Conservation (phyloP, 202 grass and related monocot genomes). For the Tripidium arundinaceum region DNA sequence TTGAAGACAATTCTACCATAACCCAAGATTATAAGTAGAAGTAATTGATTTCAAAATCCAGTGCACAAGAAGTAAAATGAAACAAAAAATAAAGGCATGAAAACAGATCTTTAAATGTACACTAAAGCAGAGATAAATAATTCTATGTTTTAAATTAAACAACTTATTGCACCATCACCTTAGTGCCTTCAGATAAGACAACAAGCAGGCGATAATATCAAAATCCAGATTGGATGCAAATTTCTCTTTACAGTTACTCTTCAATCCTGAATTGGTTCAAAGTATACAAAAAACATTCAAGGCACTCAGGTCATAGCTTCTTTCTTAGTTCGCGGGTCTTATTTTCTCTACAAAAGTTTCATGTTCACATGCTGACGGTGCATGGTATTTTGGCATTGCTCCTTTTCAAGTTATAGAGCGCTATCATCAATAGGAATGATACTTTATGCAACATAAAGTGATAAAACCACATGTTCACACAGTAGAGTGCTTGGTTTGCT, state of each 20-base stretch:
- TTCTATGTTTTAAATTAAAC: neutral
- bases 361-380: neutral
- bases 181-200: neutral
- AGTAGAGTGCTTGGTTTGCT: neutral
- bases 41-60: neutral
- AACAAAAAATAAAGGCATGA: neutral
- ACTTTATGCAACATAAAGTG: neutral
- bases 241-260: neutral
- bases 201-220: neutral
- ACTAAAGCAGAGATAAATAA: neutral
- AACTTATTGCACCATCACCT: neutral
- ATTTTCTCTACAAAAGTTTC: conserved; percentile 6
- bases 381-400: neutral
- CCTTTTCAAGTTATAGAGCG: neutral
- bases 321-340: neutral
- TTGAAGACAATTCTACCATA: neutral
- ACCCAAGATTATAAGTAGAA: neutral
- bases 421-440: neutral
- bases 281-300: no score
- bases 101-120: neutral
- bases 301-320: conserved; percentile 60
- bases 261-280: neutral
- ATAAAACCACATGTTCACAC: neutral
- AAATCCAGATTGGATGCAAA: neutral
- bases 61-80: neutral